These are phyloP conservation scores for Chenopodium suecicum DNA, from an alignment of 148 eudicot genomes.

Conservation along the genomic window DNA sequence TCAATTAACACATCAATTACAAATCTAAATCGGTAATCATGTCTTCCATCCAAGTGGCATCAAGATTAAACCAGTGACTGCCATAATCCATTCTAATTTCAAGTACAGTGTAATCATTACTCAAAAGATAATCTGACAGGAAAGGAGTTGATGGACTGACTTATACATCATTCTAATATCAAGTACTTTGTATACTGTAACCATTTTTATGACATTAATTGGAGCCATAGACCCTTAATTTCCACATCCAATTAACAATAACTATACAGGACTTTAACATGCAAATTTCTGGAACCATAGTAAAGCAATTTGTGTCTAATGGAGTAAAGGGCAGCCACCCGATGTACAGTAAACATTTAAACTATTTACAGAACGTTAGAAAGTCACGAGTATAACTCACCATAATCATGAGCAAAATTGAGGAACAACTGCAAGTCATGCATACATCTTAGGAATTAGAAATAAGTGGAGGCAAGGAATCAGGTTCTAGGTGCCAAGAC, in stretches of 20 bases:
- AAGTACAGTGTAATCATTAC: neutral
- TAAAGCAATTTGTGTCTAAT: neutral
- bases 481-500: constrained; percentile 70
- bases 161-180: no score
- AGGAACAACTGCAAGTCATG: neutral
- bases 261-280: no score
- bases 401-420: neutral
- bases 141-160: no score
- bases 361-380: neutral
- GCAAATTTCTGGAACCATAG: no score
- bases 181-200: no score
- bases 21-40: neutral
- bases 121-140: neutral
- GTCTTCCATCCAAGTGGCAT: neutral
- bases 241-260: no score
- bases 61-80: neutral
- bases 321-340: neutral
- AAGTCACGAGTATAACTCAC: neutral
- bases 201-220: no score
- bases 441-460: neutral
- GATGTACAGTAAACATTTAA: neutral
- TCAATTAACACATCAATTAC: neutral
- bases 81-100: neutral
- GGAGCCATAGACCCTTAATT: no score
- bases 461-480: constrained; percentile 48